These are phyloP conservation scores for Ogataea degrootiae DNA, from an alignment of 805 yeast genomes.

Conservation along the genomic window DNA sequence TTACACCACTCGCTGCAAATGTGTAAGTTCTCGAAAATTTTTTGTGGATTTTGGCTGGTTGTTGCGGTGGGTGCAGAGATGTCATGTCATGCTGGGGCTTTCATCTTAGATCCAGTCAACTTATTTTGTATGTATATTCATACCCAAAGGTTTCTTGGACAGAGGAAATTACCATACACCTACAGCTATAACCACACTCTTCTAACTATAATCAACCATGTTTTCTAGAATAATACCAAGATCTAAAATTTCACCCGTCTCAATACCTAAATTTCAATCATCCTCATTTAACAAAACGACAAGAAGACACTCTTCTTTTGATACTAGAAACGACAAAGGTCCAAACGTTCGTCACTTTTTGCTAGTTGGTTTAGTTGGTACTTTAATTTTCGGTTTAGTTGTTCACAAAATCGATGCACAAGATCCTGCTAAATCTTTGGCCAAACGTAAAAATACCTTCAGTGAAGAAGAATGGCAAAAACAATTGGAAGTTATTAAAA, in stretches of 20 bases:
- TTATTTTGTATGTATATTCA: no score
- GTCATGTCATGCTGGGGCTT: no score
- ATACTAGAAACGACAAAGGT: constrained; percentile 21
- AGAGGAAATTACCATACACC: no score
- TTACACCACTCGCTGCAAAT: no score
- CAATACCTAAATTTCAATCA: neutral
- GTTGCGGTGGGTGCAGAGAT: no score
- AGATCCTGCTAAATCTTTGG: constrained; percentile 26
- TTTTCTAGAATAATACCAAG: no score
- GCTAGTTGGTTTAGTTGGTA: constrained; percentile 40
- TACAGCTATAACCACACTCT: no score
- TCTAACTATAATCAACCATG: no score
- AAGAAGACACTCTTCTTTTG: constrained; percentile 8
- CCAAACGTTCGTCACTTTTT: constrained; percentile 38
- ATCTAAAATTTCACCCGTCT: neutral
- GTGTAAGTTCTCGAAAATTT: no score
- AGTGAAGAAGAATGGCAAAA: constrained; percentile 45
- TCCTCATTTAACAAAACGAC: neutral
- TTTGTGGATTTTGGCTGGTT: no score
- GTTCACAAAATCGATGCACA: constrained; percentile 29
- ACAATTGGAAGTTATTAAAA: constrained; percentile 31
- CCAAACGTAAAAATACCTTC: constrained; percentile 35
- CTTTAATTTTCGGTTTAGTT: constrained; percentile 34
- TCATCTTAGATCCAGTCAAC: no score
- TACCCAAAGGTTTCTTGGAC: no score